phyloP scores from a whole-genome alignment of 1,284 basidiomycete genomes.

The Rhodotorula mucilaginosa region DNA sequence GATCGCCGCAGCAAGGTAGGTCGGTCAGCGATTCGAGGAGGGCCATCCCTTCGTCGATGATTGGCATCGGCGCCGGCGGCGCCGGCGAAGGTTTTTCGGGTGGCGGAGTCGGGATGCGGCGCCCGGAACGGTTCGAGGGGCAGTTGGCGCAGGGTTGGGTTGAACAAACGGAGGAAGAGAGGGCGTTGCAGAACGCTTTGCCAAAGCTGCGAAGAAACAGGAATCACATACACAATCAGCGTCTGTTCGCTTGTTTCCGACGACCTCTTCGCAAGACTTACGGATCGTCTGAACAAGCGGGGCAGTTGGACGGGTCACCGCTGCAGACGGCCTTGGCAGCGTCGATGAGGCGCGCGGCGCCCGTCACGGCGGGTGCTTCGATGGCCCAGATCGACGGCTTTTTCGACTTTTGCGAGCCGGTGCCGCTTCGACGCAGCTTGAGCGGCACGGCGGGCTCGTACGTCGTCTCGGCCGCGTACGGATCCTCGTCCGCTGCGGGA shows the following conservation, averaged over 20 bases:
- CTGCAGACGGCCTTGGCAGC: conserved; percentile 34
- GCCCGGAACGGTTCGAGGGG: conserved; percentile 18
- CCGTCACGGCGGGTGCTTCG: conserved; percentile 7
- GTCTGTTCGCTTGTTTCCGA: neutral
- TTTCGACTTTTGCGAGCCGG: conserved; percentile 1
- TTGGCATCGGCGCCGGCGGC: no score
- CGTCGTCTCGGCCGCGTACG: conserved; percentile 5
- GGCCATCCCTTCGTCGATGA: conserved; percentile 25
- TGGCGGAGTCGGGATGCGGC: conserved; percentile 21
- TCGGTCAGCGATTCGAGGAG: conserved; percentile 39
- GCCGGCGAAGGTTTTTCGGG: conserved; percentile 11
- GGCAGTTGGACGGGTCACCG: conserved; percentile 43
- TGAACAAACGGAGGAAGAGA: conserved; percentile 37
- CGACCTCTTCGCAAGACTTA: conserved; percentile 17
- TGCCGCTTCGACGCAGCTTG: conserved; percentile 6
- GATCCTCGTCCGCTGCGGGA: conserved; percentile 10
- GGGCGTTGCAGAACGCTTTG: conserved; percentile 40
- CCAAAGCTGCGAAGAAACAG: conserved; percentile 25
- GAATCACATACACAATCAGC: neutral
- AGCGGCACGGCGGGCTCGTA: conserved; percentile 28
- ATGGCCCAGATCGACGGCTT: conserved; percentile 28
- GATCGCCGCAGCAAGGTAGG: conserved; percentile 44
- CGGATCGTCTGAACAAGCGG: conserved; percentile 44
- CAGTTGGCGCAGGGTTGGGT: conserved; percentile 37
- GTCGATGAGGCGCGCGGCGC: conserved; percentile 1